Conservation (phyloP, 1,139 yeast species). For the Kurtzmaniella natalensis region DNA sequence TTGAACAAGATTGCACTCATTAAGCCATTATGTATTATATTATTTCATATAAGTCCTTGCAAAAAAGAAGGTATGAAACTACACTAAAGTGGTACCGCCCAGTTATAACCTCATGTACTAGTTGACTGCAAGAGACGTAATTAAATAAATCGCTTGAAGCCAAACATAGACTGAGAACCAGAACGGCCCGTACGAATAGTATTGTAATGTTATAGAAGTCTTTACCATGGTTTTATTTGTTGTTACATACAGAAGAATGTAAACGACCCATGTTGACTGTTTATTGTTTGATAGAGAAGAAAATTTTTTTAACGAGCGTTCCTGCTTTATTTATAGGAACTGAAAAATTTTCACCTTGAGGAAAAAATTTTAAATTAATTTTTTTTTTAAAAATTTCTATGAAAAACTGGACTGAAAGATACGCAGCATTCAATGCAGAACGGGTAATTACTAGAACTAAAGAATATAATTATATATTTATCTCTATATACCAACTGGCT, state of each 20-base stretch:
- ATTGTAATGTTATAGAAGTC: slow-evolving; percentile 6
- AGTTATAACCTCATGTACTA: slow-evolving; percentile 4
- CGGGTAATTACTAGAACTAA: too few species aligned
- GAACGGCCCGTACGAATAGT: slow-evolving; percentile 25
- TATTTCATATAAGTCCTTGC: too few species aligned
- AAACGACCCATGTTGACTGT: slow-evolving; percentile 72
- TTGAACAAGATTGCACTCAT: too few species aligned
- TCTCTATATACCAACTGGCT: slow-evolving; percentile 2
- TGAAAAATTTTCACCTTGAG: slow-evolving; percentile 17
- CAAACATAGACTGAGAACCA: slow-evolving; percentile 15
- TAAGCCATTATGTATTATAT: too few species aligned
- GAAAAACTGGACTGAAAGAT: not conserved
- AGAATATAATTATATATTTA: too few species aligned
- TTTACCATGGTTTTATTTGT: slow-evolving; percentile 10
- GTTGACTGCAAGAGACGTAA: not conserved
- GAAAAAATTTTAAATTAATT: not conserved
- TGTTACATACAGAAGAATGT: slow-evolving; percentile 70
- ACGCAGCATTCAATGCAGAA: not conserved
- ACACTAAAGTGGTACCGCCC: slow-evolving; percentile 3
- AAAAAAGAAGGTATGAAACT: too few species aligned
- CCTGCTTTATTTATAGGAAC: slow-evolving; percentile 2
- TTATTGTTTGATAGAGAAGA: slow-evolving; percentile 19
- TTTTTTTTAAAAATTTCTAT: not conserved
- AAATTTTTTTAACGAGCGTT: slow-evolving; percentile 5
- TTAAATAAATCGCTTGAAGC: not conserved